Evolutionary conservation across 1,284 basidiomycete genomes (phyloP).

Genomic region (Cryptococcus depauperatus): DNA sequence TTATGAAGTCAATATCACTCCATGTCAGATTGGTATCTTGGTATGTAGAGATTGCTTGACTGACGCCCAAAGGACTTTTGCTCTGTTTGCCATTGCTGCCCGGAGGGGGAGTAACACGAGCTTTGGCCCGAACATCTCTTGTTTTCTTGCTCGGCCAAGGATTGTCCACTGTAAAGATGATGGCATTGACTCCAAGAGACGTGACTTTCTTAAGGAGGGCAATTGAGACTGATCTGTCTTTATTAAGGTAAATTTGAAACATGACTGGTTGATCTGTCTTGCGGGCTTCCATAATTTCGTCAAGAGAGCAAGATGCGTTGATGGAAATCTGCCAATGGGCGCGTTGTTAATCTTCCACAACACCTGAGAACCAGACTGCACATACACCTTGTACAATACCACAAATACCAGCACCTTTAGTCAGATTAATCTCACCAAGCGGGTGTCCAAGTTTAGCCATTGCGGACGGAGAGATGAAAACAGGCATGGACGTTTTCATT

Average conservation of each 20-base stretch:
- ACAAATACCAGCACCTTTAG: constrained; percentile 43
- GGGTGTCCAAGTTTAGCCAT: constrained; percentile 49
- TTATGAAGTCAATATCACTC: constrained; percentile 44
- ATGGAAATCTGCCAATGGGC: constrained; percentile 32
- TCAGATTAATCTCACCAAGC: constrained; percentile 48
- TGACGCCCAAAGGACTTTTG: constrained; percentile 39
- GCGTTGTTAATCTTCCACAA: background rate
- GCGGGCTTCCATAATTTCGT: constrained; percentile 49
- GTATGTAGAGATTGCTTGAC: constrained; percentile 48
- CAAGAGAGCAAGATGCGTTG: constrained; percentile 47
- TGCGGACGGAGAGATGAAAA: constrained; percentile 50
- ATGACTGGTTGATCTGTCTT: constrained; percentile 44
- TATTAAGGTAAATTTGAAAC: constrained; percentile 52
- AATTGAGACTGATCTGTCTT: constrained; percentile 48
- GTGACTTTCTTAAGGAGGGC: constrained; percentile 48
- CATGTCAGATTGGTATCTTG: constrained; percentile 48
- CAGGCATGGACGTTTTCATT: constrained; percentile 36
- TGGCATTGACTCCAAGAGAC: constrained; percentile 51
- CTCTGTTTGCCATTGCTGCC: constrained; percentile 6
- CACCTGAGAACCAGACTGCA: background rate
- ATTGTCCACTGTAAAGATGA: constrained; percentile 90
- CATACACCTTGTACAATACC: constrained; percentile 47
- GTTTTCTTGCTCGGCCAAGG: constrained; percentile 81
- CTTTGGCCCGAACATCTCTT: constrained; percentile 53
- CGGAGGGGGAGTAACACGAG: constrained; percentile 13